A percentile compares a stretch with the other conserved stretches of the same genome.
phyloP scores from a whole-genome alignment of 495 filamentous ascomycete genomes.

The Trichoderma erinaceum region DNA sequence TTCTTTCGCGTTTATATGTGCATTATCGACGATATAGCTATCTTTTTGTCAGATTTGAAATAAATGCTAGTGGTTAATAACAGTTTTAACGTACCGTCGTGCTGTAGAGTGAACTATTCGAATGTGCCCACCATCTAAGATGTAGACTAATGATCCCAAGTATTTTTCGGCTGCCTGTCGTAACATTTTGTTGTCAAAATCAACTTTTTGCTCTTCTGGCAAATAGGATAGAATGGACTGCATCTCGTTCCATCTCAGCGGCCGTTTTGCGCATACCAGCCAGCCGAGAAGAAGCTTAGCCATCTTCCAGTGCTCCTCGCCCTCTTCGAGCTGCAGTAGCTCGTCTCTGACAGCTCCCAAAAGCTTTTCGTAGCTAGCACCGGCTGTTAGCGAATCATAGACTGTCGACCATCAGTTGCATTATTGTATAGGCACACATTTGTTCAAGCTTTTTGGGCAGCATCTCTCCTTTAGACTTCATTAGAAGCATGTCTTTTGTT shows the following conservation, averaged over 20 bases:
- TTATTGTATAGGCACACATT: background rate
- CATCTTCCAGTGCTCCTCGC: background rate
- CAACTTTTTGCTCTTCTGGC: background rate
- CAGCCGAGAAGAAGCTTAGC: background rate
- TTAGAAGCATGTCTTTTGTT: background rate
- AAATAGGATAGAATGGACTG: background rate
- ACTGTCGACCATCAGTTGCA: background rate
- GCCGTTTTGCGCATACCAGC: background rate
- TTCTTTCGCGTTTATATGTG: slow-evolving; percentile 24
- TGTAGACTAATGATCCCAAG: background rate
- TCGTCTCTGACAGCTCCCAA: background rate
- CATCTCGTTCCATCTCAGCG: background rate
- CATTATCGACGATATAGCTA: slow-evolving; percentile 21
- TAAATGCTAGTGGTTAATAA: background rate
- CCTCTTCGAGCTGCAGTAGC: background rate
- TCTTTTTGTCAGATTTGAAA: background rate
- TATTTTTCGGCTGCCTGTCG: background rate
- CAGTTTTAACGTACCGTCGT: slow-evolving; percentile 17
- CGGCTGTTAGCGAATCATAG: background rate
- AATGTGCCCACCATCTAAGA: background rate
- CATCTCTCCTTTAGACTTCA: background rate
- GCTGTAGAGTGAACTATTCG: slow-evolving; percentile 22
- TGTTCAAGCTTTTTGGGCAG: background rate
- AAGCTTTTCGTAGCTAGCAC: background rate
- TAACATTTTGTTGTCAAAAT: background rate